Base-by-base conservation (phyloP, 164 flowering plant species). In the Vitis cinerea region DNA sequence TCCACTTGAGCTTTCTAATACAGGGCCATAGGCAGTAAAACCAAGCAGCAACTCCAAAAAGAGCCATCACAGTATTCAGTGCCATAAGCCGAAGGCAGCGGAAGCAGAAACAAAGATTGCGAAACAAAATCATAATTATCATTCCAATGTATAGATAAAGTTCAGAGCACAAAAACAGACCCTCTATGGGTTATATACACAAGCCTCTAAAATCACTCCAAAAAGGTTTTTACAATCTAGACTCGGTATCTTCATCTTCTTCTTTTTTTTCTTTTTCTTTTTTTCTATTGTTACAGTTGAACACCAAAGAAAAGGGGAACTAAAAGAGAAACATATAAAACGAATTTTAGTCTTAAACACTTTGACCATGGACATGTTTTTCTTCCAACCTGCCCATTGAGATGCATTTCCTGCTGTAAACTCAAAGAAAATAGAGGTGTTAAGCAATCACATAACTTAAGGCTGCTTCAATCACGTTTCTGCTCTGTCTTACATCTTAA, bases 201-300 rank as follows among this genome's bases (percentile, higher is more conserved):
- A 71, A 76, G 27, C 68, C 68, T 70, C 73, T 52, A 48, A 29
- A 50, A 69, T n/a, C 55, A 78, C 71, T 63, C 79, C 66, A 55
- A 58, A 68, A 68, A 27, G 17, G 50, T 23, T 47, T 13, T 37
- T 37, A 37, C 44, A 57, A 10, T 29, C 58, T 64, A 50, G 19
- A 64, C 68, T 70, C 73, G 61, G 50, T 63, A 53, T 19, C 13
- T 27, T 63, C 11, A 23, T 63, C 58, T 58, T 60, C 60, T 56
- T 52, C 0, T 23, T 23, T 23, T 23, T 23, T 23, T 23, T 23
- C 27, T 23, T 2, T 23, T 23, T 23, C 27, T 0, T 23, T 58
- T 30, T 17, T 54, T 16, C 31, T 49, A 37, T 37, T 37, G 44
- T 37, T 65, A 61, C 74, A 70, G 63, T 72, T 71, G 66, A 63